Percentiles rank a stretch among this genome's conserved stretches.
These are phyloP conservation scores for Phaeosphaeriaceae sp. DNA, from an alignment of 2,329 filamentous ascomycete species.

Conservation along the genomic window DNA sequence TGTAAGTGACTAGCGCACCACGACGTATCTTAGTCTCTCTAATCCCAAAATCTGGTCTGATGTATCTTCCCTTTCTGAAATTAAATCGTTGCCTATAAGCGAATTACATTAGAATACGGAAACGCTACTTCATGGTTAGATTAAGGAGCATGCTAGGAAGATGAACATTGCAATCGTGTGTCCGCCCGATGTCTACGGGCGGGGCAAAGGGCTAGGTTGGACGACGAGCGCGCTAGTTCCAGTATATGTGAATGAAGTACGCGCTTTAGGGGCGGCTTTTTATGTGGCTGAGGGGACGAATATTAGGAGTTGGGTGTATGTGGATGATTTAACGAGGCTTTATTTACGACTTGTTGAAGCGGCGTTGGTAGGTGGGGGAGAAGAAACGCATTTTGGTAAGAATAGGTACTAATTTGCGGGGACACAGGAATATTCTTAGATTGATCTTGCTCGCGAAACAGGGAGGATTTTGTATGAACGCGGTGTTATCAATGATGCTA, in stretches of 20 bases:
- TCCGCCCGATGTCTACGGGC: conserved; percentile 68
- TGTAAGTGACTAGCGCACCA: conserved; percentile 52
- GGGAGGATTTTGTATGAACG: conserved; percentile 35
- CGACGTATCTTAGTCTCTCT: conserved; percentile 29
- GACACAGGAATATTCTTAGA: conserved; percentile 44
- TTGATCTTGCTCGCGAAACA: conserved; percentile 30
- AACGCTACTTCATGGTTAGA: conserved; percentile 64
- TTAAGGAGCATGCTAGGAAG: conserved; percentile 44
- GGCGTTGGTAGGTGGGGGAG: conserved; percentile 47
- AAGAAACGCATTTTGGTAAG: conserved; percentile 61
- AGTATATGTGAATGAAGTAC: conserved; percentile 45
- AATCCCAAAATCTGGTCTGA: conserved; percentile 62
- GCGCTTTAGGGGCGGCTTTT: conserved; percentile 50
- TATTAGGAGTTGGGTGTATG: conserved; percentile 60
- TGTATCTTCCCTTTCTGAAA: conserved; percentile 56
- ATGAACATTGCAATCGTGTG: conserved; percentile 62
- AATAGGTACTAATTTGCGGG: conserved; percentile 57
- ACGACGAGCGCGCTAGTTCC: conserved; percentile 52
- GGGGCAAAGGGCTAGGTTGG: conserved; percentile 61
- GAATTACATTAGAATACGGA: conserved; percentile 71
- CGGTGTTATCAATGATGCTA: conserved; percentile 25
- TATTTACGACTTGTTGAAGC: conserved; percentile 62
- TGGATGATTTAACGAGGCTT: conserved; percentile 65
- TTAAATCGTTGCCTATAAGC: conserved; percentile 60
- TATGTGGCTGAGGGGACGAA: conserved; percentile 63